Base-by-base conservation (phyloP, 73 alveolate species). In the Paramecium primaurelia region DNA sequence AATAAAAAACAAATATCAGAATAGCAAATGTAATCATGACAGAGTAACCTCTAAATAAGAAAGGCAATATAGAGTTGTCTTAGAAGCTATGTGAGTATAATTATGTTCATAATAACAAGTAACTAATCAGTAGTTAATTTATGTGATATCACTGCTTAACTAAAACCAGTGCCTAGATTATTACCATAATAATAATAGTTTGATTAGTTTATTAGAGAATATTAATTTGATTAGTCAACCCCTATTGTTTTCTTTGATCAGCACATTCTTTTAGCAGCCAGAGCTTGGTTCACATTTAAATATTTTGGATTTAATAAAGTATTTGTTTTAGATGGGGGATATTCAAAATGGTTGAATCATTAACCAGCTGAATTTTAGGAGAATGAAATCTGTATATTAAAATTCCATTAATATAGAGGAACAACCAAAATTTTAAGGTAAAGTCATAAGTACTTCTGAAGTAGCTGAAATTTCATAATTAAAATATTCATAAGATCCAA, bases 271-370 rank as follows among this genome's bases (percentile, higher is more conserved):
- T 40, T 73, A n/a, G 87, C 87, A 1, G 58, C 60, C n/a, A 73
- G 87, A 40, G 87, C 87, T 16, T 73, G 87, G 87, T 73, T 73
- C n/a, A 73, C 59, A 0, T 73, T 73, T 8, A 73, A 68, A 73
- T 73, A 73, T 40, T 73, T 37, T 36, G 87, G 87, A 40, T 73
- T 73, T 38, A 73, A 73, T 9, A 73, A 18, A 6, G 59, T 73
- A 37, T 73, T 30, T 11, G 59, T 73, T 32, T 73, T 73, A 18
- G 87, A 73, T 73, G 87, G 87, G 2, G 87, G 87, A 32, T 86
- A 49, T 18, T n/a, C 54, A n/a, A 94, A 94, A 86, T 95, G 98
- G 97, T 44, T 4, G 16, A 86, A 64, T 26, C 96, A 95, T 73
- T 44, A 73, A n/a, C 47, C 59, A 37, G 25, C 20, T 6, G 59